Conservation (phyloP, 768 basidiomycete species). For the Rhodotorula babjevae region DNA sequence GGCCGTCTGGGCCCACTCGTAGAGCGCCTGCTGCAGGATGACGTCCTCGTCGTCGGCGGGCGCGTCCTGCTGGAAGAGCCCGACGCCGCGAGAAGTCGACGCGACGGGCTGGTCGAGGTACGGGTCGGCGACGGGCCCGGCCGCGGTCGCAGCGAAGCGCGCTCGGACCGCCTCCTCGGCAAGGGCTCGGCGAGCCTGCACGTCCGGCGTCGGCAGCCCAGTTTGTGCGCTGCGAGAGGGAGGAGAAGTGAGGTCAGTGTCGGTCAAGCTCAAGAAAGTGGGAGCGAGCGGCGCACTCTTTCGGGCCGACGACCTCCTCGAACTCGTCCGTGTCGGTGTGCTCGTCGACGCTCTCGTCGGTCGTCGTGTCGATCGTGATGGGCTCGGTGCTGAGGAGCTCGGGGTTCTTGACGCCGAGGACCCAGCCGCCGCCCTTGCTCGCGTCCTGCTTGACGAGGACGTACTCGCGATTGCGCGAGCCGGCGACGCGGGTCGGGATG, state of each 20-base stretch:
- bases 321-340: constrained; percentile 52
- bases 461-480: constrained; percentile 90
- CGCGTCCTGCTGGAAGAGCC: constrained; percentile 17
- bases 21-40: constrained; percentile 59
- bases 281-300: background rate
- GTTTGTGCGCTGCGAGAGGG: background rate
- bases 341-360: constrained; percentile 45
- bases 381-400: constrained; percentile 57
- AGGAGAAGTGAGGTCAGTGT: background rate
- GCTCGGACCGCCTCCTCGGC: constrained; percentile 32
- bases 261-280: background rate
- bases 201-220: constrained; percentile 20
- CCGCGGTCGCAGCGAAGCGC: background rate
- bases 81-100: background rate
- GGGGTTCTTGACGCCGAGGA: constrained; percentile 71
- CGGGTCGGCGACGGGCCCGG: constrained; percentile 12
- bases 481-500: constrained; percentile 89
- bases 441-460: constrained; percentile 89
- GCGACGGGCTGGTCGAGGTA: constrained; percentile 31
- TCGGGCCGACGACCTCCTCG: constrained; percentile 29
- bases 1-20: constrained; percentile 52
- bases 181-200: constrained; percentile 22
- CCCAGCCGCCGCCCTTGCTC: constrained; percentile 77
- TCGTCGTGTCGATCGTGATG: constrained; percentile 66
- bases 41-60: constrained; percentile 55